Base-by-base conservation (phyloP, 2,329 filamentous ascomycete genomes). In the Cryoendolithus antarcticus region DNA sequence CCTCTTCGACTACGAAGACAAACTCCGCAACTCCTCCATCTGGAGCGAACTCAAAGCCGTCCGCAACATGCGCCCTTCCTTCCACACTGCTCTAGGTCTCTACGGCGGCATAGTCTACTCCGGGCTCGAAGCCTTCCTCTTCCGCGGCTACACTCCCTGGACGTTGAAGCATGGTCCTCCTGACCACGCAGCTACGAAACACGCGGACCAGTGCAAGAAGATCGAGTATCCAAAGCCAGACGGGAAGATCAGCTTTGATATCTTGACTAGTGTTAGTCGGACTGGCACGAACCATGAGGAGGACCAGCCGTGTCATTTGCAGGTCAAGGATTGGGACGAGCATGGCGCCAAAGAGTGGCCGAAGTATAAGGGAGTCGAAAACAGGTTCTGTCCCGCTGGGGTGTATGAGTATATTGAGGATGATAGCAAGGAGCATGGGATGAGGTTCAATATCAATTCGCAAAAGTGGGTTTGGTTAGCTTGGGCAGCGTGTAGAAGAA, bases 351-450 rank as follows among this genome's bases (percentile, higher is more conserved):
- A 78, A 60, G 80, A 86, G 38, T 98, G 80, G 67, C 91, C 91
- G 13, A 72, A 74, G 46, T 98, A 83, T 65, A 82, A 94, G 69
- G 91, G 91, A 8, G 60, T 98, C 4, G 91, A 98, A 71, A 95
- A 93, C 61, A 73, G 91, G 12, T 98, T 98, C 69, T 98, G 91
- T 59, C 91, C 91, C 11, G 91, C 91, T 1, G 91, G 88, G 9
- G 91, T 98, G 48, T 98, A 98, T 56, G 91, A 98, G 62, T 98
- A 98, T 61, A 77, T 96, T 6, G 91, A 98, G 65, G 91, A 98
- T 57, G 74, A 80, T 39, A 79, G 72, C 40, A 95, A 93, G 65
- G 75, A 84, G 34, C 70, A 86, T 42, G 91, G 91, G 6, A 86
- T 98, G 51, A 72, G 88, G 42, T 98, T 98, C 68, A 89, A 96